These are phyloP conservation scores for Penicillium fimorum DNA, from an alignment of 495 filamentous ascomycete genomes.

Conservation along the genomic window DNA sequence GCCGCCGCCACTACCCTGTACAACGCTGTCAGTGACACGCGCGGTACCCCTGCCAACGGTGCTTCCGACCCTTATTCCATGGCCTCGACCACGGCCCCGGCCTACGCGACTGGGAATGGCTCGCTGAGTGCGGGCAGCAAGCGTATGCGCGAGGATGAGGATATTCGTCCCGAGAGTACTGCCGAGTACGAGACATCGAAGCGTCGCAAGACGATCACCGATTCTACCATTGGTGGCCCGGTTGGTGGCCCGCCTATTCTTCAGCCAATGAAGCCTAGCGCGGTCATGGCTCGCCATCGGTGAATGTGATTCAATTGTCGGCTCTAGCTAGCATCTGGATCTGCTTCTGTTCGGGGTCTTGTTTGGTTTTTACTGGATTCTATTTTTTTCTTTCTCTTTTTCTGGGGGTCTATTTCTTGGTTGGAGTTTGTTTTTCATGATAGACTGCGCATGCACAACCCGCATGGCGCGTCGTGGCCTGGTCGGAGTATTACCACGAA, in stretches of 20 bases:
- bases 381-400: not conserved
- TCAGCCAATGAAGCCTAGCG: slow-evolving; percentile 47
- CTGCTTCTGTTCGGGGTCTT: not conserved
- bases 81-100: slow-evolving; percentile 55
- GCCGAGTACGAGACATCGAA: slow-evolving; percentile 66
- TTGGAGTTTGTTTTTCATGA: slow-evolving; percentile 14
- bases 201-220: slow-evolving; percentile 77
- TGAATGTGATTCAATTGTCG: slow-evolving; percentile 18
- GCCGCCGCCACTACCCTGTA: slow-evolving; percentile 77
- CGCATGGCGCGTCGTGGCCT: slow-evolving; percentile 2
- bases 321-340: slow-evolving; percentile 1
- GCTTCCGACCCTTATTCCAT: slow-evolving; percentile 66
- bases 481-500: not conserved
- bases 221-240: slow-evolving; percentile 51
- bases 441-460: slow-evolving; percentile 14
- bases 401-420: slow-evolving; percentile 7
- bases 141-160: slow-evolving; percentile 76
- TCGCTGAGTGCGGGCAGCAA: slow-evolving; percentile 62
- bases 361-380: not conserved
- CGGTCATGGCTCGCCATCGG: slow-evolving; percentile 39
- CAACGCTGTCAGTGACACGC: slow-evolving; percentile 85
- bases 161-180: slow-evolving; percentile 67
- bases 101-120: slow-evolving; percentile 62
- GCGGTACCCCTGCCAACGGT: slow-evolving; percentile 66
- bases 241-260: slow-evolving; percentile 43